Evolutionary conservation across 306 rosid species (phyloP), one percentile per base, ranked within the genome.

Genomic region (Bauhinia variegata): DNA sequence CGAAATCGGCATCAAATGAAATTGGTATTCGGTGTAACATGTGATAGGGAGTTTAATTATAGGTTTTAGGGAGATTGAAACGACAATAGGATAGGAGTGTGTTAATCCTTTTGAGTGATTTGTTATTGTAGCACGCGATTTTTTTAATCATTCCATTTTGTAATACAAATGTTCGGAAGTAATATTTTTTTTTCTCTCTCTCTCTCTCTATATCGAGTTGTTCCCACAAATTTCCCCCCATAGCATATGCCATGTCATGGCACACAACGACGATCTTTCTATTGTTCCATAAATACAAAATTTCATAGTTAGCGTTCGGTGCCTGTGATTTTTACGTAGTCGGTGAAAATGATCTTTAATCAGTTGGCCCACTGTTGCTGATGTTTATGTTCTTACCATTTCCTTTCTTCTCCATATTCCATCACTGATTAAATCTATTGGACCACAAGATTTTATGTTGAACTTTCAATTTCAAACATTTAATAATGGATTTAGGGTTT

Each of bases 11-110:
- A 38, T 39, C 56, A 69, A 61, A 63, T 71, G 74, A 67, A 64
- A 62, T 65, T 68, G 34, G 16, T 67, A 60, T 47, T 83, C 44
- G 52, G 47, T 85, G 88, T 87, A 79, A 67, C 80, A n/a, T n/a
- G 69, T 54, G 48, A 76, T 84, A 78, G 78, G 71, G 79, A 74
- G 79, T 74, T 82, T 52, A 44, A 71, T 62, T 79, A n/a, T n/a
- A 82, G 80, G 73, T 75, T 42, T 70, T 65, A 46, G 65, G 67
- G 63, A 61, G 78, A 54, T 72, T 74, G 55, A 23, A 67, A 32
- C 52, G 80, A 58, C 73, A 59, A 36, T 70, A 71, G 82, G 74
- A 71, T 60, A 52, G 53, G 23, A 31, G 13, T 71, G 66, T 78
- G 54, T 60, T 41, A 16, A 63, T 67, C 70, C 67, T 53, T 75